Percentiles rank a stretch among this genome's conserved stretches.
These are phyloP conservation scores for Kodamaea hsintzibuensis DNA, from an alignment of 805 yeast species.

Conservation along the genomic window DNA sequence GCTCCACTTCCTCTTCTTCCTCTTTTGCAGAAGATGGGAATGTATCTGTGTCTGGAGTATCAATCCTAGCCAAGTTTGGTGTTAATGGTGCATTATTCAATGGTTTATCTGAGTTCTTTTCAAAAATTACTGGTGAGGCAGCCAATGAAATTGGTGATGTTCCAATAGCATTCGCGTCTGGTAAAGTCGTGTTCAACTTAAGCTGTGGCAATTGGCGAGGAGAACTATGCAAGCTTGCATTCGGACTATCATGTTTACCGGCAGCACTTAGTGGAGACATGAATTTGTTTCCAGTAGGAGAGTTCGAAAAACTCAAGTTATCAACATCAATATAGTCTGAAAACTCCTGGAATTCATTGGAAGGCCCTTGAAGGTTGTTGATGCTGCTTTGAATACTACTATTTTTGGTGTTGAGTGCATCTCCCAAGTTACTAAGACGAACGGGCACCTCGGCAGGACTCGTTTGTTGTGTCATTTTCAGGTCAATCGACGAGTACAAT, in stretches of 20 bases:
- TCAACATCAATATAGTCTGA: slow-evolving; percentile 43
- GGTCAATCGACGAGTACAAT: slow-evolving; percentile 14
- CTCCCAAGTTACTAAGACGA: neutral
- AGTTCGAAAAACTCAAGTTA: slow-evolving; percentile 30
- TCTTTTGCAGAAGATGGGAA: neutral
- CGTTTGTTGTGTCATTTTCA: neutral
- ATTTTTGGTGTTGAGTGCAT: neutral
- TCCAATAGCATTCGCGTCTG: neutral
- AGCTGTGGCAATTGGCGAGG: neutral
- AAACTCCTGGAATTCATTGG: slow-evolving; percentile 40
- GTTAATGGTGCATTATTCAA: slow-evolving; percentile 14
- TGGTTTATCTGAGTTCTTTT: slow-evolving; percentile 8
- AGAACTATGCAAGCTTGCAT: neutral
- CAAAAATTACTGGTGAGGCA: slow-evolving; percentile 1
- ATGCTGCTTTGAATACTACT: neutral
- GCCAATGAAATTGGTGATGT: neutral
- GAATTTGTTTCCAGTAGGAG: slow-evolving; percentile 17
- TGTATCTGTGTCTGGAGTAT: slow-evolving; percentile 1
- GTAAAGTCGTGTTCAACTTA: neutral
- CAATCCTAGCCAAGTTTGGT: slow-evolving; percentile 11
- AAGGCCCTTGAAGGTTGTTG: slow-evolving; percentile 3
- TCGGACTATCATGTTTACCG: neutral
- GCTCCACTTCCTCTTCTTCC: neutral
- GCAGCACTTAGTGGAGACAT: neutral
- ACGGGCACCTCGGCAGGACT: neutral